Evolutionary conservation across 2,329 filamentous ascomycete genomes (phyloP).

Genomic region (Aspergillus alliaceus): DNA sequence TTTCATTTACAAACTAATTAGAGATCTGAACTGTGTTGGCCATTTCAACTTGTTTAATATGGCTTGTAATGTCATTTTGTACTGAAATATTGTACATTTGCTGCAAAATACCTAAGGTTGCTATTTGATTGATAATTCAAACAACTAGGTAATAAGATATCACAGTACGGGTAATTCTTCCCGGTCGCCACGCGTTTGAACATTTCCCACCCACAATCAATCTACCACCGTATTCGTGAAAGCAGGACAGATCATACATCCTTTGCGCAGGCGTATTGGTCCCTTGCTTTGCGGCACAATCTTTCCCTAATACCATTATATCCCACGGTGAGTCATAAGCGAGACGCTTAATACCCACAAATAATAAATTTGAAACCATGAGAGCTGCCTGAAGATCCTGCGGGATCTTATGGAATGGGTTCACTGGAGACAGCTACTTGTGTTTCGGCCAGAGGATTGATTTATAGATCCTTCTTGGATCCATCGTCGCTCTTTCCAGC

Average conservation of each 20-base stretch:
- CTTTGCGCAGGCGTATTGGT: no score
- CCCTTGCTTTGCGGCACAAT: not conserved
- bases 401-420: not conserved
- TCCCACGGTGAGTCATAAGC: not conserved
- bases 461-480: conserved; percentile 57
- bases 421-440: not conserved
- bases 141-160: not conserved
- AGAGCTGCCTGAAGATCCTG: not conserved
- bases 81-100: not conserved
- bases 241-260: not conserved
- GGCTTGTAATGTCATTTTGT: not conserved
- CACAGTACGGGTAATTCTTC: not conserved
- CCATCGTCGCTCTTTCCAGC: conserved; percentile 51
- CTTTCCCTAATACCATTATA: not conserved
- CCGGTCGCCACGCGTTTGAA: not conserved
- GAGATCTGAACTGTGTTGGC: not conserved
- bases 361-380: not conserved
- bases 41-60: not conserved
- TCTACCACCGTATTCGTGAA: not conserved
- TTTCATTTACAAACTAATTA: not conserved
- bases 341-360: not conserved
- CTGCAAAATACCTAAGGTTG: not conserved
- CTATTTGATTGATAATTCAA: not conserved
- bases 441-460: not conserved
- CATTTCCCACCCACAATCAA: not conserved